These are phyloP conservation scores for Fusarium praegraminearum DNA, from an alignment of 2,329 filamentous ascomycete genomes.

Conservation along the genomic window DNA sequence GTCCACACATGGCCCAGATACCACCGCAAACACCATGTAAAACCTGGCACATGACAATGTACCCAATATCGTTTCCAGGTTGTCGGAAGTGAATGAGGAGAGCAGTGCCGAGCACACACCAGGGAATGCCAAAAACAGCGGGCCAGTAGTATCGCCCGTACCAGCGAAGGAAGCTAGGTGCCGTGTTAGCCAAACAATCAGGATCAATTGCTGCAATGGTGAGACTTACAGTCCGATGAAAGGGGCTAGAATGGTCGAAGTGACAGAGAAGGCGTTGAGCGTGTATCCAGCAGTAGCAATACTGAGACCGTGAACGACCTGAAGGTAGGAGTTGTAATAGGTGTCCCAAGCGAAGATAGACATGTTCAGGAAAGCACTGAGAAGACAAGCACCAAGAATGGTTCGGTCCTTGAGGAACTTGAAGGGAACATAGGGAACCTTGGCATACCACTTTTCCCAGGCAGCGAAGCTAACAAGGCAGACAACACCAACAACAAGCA, in stretches of 20 bases:
- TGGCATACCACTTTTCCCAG: constrained; percentile 69
- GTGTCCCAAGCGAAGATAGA: constrained; percentile 57
- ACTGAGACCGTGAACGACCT: constrained; percentile 62
- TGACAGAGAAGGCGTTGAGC: constrained; percentile 60
- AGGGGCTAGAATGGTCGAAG: constrained; percentile 60
- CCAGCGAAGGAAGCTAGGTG: constrained; percentile 57
- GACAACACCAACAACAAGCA: constrained; percentile 67
- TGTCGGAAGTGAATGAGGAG: constrained; percentile 53
- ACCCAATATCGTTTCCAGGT: constrained; percentile 55
- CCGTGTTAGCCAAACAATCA: background rate
- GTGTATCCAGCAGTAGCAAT: constrained; percentile 63
- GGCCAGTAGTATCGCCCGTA: constrained; percentile 66
- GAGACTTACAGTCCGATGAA: constrained; percentile 56
- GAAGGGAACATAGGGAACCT: constrained; percentile 59
- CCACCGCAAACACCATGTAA: constrained; percentile 63
- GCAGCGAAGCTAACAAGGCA: constrained; percentile 62
- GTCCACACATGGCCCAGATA: constrained; percentile 59
- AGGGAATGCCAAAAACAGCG: constrained; percentile 61
- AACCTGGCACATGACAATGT: constrained; percentile 64
- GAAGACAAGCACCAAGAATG: constrained; percentile 60
- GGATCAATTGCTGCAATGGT: accelerated
- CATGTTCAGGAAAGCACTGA: constrained; percentile 56
- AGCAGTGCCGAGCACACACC: constrained; percentile 66
- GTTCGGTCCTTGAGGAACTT: constrained; percentile 62
- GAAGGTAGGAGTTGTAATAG: constrained; percentile 64